phyloP scores from a whole-genome alignment of 2,329 filamentous ascomycete species.

The Pyrenochaeta sp. region DNA sequence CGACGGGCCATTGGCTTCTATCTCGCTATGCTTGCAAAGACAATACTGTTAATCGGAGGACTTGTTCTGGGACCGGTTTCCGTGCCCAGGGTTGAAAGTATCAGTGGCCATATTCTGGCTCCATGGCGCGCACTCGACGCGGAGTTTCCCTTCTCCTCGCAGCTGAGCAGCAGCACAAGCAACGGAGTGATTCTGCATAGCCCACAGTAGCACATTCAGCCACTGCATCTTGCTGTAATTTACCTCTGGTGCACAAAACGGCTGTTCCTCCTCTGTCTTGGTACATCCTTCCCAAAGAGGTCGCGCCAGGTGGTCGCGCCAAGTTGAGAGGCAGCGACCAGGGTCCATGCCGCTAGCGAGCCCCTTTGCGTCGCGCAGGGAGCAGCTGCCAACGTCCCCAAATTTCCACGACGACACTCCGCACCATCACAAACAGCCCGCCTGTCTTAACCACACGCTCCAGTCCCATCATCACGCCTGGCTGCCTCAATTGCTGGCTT shows the following conservation, averaged over 20 bases:
- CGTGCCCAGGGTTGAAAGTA: neutral
- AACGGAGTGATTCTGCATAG: neutral
- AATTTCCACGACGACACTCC: constrained; percentile 50
- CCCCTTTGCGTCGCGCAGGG: constrained; percentile 52
- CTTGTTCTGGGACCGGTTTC: neutral
- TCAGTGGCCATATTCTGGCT: neutral
- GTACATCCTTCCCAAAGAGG: constrained; percentile 24
- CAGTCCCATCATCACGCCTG: constrained; percentile 31
- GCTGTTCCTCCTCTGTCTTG: neutral
- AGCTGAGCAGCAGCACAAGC: neutral
- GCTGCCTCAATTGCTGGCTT: constrained; percentile 30
- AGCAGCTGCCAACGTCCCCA: constrained; percentile 50
- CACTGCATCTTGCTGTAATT: neutral
- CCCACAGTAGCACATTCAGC: neutral
- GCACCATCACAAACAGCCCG: constrained; percentile 35
- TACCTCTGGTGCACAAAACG: neutral
- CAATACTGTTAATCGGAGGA: neutral
- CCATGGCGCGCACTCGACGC: neutral
- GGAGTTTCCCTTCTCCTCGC: neutral
- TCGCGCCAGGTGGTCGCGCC: constrained; percentile 37
- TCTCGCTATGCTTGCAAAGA: neutral
- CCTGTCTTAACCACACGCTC: constrained; percentile 20
- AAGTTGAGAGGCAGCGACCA: constrained; percentile 43
- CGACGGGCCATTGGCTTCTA: neutral
- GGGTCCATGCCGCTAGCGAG: constrained; percentile 46